Base-by-base conservation (phyloP, 371 early-diverging fungal species). In the Mucor piriformis region DNA sequence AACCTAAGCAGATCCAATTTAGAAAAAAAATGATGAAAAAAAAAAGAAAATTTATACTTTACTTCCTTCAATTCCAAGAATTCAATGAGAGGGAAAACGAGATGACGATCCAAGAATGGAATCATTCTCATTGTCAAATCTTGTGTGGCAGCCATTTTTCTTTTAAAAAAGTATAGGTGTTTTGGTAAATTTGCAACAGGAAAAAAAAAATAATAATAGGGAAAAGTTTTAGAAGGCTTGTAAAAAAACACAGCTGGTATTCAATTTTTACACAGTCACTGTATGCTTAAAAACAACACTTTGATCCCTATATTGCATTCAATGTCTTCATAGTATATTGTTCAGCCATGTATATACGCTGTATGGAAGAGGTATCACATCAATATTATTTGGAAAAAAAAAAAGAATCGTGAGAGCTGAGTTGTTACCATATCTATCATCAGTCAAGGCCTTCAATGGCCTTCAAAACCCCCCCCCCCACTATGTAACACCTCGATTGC, bases 71-170 rank as follows among this genome's bases (percentile, higher is more conserved):
- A 70, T 83, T 67, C 81, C 61, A 95, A 79, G 71, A 94, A 95
- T 70, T 94, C 91, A 38, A 95, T 78, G 63, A 96, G 82, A 43
- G 95, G 95, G 60, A 90, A 88, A 54, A 91, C 89, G 67, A 96
- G 87, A 76, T 96, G 96, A 61, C 92, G 87, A 84, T 96, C 96
- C 83, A 96, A 78, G 81, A 87, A 91, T 32, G 88, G 86, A 59
- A 92, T 87, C 88, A 96, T 92, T 66, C 83, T 85, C 66, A 80
- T 63, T 16, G 94, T 95, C 72, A 95, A 81, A 75, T 96, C 96
- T 82, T 91, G 83, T 67, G 88, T 72, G 47, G 90, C 87, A 71
- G 83, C 77, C 79, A 83, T 85, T 16, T 42, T 20, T 20, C 8
- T 4, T 42, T 20, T 18, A 6, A 18, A 13, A 59, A 46, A 29